A percentile compares a stretch with the other conserved stretches of the same genome.
Conservation (phyloP, 23 red algal genomes). For the Gracilaria gracilis region DNA sequence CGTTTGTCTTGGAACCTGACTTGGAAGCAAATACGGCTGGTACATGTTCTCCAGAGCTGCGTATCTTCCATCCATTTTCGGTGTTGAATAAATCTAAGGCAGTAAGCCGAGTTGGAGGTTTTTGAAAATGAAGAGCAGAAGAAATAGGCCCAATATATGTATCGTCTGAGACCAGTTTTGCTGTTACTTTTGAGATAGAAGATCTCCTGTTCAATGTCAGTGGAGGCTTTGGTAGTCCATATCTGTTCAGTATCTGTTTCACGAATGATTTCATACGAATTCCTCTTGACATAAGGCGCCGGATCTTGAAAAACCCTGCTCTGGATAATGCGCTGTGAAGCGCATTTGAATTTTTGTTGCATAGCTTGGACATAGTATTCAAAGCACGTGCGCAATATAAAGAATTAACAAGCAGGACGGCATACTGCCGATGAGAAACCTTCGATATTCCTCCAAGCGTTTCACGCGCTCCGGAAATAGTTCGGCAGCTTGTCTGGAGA, state of each 20-base stretch:
- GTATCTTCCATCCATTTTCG: background rate
- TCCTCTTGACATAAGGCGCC: background rate
- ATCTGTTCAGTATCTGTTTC: background rate
- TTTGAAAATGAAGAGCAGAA: background rate
- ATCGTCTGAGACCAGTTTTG: too few relatives aligned
- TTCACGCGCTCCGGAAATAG: background rate
- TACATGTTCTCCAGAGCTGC: background rate
- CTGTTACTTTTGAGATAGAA: background rate
- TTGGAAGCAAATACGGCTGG: background rate
- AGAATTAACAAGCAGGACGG: background rate
- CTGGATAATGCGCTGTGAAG: background rate
- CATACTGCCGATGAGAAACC: background rate
- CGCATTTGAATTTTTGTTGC: background rate
- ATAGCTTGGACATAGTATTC: background rate
- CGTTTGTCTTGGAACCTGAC: background rate
- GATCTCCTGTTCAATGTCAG: background rate
- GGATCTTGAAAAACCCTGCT: background rate
- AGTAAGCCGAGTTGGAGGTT: background rate
- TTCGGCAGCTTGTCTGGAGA: slow-evolving; percentile 7
- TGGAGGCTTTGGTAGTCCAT: background rate
- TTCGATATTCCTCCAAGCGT: slow-evolving; percentile 20
- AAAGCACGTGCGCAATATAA: background rate
- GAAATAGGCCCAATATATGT: too few relatives aligned
- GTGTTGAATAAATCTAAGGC: background rate
- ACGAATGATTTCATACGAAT: background rate